Percentiles rank a stretch among this genome's conserved stretches.
These are phyloP conservation scores for Aspergillus biplanus DNA, from an alignment of 495 filamentous ascomycete species.

Conservation along the genomic window DNA sequence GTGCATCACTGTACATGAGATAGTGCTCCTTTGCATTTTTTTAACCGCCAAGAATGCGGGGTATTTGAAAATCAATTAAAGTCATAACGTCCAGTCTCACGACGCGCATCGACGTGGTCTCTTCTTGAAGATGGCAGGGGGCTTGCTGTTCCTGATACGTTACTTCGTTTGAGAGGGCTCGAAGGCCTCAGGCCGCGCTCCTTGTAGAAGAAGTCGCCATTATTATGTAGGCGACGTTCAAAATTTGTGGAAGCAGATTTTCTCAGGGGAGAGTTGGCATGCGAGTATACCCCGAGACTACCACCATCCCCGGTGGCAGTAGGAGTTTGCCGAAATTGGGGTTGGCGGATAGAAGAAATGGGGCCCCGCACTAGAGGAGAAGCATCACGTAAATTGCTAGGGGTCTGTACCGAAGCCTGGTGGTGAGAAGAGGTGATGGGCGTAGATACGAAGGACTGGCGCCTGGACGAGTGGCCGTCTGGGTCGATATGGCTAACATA, in stretches of 20 bases:
- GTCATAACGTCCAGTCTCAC: constrained; percentile 47
- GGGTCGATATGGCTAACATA: constrained; percentile 81
- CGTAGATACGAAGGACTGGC: constrained; percentile 30
- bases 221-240: constrained; percentile 41
- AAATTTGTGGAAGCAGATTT: constrained; percentile 59
- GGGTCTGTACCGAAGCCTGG: constrained; percentile 44
- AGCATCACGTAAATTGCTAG: constrained; percentile 50
- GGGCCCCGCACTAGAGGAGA: constrained; percentile 53
- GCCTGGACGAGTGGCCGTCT: constrained; percentile 53
- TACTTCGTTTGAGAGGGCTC: constrained; percentile 49
- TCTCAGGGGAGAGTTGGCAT: constrained; percentile 79
- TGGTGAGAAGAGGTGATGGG: constrained; percentile 34
- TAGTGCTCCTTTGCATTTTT: neutral
- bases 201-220: constrained; percentile 43
- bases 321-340: constrained; percentile 54
- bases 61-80: constrained; percentile 18
- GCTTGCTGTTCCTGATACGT: constrained; percentile 38
- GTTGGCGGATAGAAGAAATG: constrained; percentile 57
- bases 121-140: constrained; percentile 36
- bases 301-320: constrained; percentile 67
- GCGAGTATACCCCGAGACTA: constrained; percentile 76
- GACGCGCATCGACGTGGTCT: constrained; percentile 33
- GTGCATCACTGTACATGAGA: constrained; percentile 12
- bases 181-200: constrained; percentile 45
- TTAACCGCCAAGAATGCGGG: neutral